Base-by-base conservation (phyloP, 495 filamentous ascomycete species). In the Lophiotrema nucula region DNA sequence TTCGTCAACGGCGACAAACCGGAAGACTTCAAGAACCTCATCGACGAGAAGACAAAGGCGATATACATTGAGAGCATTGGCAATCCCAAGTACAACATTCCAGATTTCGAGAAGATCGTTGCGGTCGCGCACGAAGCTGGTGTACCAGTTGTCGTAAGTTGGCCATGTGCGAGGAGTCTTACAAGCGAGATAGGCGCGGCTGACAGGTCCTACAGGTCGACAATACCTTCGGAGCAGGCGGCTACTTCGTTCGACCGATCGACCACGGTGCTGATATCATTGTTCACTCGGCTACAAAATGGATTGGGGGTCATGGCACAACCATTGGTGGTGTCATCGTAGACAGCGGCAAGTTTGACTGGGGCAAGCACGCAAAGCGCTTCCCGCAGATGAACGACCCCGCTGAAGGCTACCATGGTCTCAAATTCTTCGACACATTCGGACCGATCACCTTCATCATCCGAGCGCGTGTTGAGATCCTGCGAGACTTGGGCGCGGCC, bases 341-440 rank as follows among this genome's bases (percentile, higher is more conserved):
- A 44, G 93, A 98, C 76, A 85, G 87, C 51, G 93, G 93, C 51
- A 95, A 92, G 66, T 98, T 98, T 71, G 88, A 97, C 78, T 98
- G 93, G 93, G 91, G 91, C 52, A 87, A 88, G 76, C 72, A 96
- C 66, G 89, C 77, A 25, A 83, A 85, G 58, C 87, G 90, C 0
- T 98, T 97, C 81, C 93, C 95, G 1, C 89, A 97, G 72, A 88
- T 98, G 74, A 83, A 87, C 41, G 90, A 98, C 73, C 95, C 93
- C 2, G 83, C 88, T 0, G 87, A 89, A 56, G 92, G 95, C 16
- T 98, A 97, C 74, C 93, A 97, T 72, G 93, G 95, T 4, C 80
- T 98, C 53, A 95, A 92, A 70, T 97, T 97, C 81, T 96, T 86
- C 87, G 95, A 97, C 65, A 93, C 91, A 0, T 97, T 97, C 64